Evolutionary conservation across 2,329 filamentous ascomycete species (phyloP), one percentile per base, ranked within the genome.

Genomic region (Colletotrichum sp.): DNA sequence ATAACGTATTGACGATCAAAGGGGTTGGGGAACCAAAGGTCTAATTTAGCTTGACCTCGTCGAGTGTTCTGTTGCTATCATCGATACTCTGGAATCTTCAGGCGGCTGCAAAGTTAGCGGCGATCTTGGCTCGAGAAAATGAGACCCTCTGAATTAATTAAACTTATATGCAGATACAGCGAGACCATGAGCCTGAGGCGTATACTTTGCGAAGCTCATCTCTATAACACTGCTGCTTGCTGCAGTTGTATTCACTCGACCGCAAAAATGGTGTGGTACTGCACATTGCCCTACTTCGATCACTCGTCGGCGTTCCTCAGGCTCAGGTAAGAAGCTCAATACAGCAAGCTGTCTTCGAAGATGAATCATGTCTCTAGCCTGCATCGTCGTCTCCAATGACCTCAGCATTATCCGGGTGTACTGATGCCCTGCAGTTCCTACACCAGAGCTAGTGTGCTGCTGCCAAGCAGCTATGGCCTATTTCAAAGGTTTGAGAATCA

Each of bases 311-410:
- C 36, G 4, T 1, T 16, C 5, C 36, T 1, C 3, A 44, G 36
- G 1, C 36, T 18, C 15, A 1, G 8, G 36, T 3, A 18, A 3
- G 8, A 9, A 0, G 5, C 39, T 6, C 39, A 44, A 44, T 5
- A 44, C 18, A n/a, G 2, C 39, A 44, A 10, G 5, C 1, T 0
- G 39, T n/a, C 39, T 18, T 6, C 39, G 8, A 8, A 6, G 39
- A 44, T 18, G 39, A 44, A 6, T 44, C 5, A 1, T n/a, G 5
- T 0, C 8, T 44, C 16, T 44, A 16, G 39, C 39, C 18, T 1
- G 18, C 5, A 44, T 44, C 18, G 18, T 0, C 39, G 16, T 2
- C 18, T 6, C 5, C 18, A 6, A 44, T 10, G 0, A 44, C 0
- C 39, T 18, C 39, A 44, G 18, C 8, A 18, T 44, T 10, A 44